Evolutionary conservation across 257 asterid species (phyloP), one percentile per base, ranked within the genome.

Genomic region (Nicotiana knightiana): DNA sequence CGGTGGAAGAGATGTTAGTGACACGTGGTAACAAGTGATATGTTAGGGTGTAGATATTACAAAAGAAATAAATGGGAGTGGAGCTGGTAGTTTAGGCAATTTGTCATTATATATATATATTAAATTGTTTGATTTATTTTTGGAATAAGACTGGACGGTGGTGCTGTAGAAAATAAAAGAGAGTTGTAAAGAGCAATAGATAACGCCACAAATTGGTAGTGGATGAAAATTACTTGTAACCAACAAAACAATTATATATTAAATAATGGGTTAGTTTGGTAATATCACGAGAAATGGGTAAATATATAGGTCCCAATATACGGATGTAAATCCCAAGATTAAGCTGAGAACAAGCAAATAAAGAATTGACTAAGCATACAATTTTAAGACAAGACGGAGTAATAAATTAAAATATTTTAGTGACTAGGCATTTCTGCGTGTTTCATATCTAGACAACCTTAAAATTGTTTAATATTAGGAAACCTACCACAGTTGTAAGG

Each of bases 21-120:
- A 81, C 90, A 85, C 87, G 83, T 88, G 75, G 76, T 16, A 73
- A 28, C 67, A 33, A 16, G 43, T 7, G 9, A 39, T n/a, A 35
- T 81, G 53, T 17, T 0, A 67, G 68, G 84, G 85, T 43, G 48
- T 63, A 55, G 26, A 1, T 33, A 11, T 15, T 17, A 43, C 37
- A 21, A 2, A 43, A 70, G 10, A 46, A 71, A 46, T 6, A 46
- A 71, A 13, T 2, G 13, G 68, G 18, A 63, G 28, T 63, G 68
- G 35, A 63, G 37, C 37, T 1, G 61, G 62, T 73, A 26, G 62
- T 46, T 48, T 46, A 13, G 62, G 59, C 24, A 43, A n/a, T 71
- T 57, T 71, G 79, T 48, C 79, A 71, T 7, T 43, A 43, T 28
- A 28, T 28, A 28, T 28, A 28, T 5, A 1, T 11, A 21, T 70